Evolutionary conservation across 2,329 filamentous ascomycete genomes (phyloP).

Genomic region (Fusarium beomiforme): DNA sequence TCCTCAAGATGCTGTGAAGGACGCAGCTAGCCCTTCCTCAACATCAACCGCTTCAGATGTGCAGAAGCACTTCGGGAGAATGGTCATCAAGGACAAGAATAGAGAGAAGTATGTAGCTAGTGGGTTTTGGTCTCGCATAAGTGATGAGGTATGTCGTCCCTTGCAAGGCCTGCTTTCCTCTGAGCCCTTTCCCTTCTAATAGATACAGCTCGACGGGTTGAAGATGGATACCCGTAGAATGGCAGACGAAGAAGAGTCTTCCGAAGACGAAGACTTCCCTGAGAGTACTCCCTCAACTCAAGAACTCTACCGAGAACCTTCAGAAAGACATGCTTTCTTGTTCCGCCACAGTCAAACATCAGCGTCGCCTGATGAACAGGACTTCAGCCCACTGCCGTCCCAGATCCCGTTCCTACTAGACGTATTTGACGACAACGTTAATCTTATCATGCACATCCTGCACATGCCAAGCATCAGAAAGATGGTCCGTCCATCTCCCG

Average conservation of each 20-base stretch:
- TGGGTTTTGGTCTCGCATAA: slow-evolving; percentile 66
- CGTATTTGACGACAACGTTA: slow-evolving; percentile 62
- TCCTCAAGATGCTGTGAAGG: slow-evolving; percentile 34
- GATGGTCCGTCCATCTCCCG: slow-evolving; percentile 48
- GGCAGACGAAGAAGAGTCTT: slow-evolving; percentile 43
- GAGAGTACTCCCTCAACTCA: slow-evolving; percentile 46
- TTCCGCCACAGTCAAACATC: slow-evolving; percentile 57
- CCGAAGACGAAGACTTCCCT: slow-evolving; percentile 50
- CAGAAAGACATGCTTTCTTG: slow-evolving; percentile 61
- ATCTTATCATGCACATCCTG: slow-evolving; percentile 54
- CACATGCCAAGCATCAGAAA: slow-evolving; percentile 56
- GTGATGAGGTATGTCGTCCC: slow-evolving; percentile 58
- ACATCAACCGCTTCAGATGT: slow-evolving; percentile 38
- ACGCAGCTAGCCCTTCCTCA: slow-evolving; percentile 7
- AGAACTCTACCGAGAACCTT: slow-evolving; percentile 54
- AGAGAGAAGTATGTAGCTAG: slow-evolving; percentile 60
- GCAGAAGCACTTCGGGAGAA: slow-evolving; percentile 57
- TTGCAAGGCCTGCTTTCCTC: too few relatives aligned
- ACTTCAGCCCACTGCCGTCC: slow-evolving; percentile 62
- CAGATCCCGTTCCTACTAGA: slow-evolving; percentile 65
- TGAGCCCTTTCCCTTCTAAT: not conserved
- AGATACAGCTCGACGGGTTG: slow-evolving; percentile 54
- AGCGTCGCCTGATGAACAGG: slow-evolving; percentile 45
- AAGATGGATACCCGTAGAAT: slow-evolving; percentile 53
- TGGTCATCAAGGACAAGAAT: slow-evolving; percentile 57